phyloP scores from a whole-genome alignment of 2,329 filamentous ascomycete species.

The Aspergillus japonicus region DNA sequence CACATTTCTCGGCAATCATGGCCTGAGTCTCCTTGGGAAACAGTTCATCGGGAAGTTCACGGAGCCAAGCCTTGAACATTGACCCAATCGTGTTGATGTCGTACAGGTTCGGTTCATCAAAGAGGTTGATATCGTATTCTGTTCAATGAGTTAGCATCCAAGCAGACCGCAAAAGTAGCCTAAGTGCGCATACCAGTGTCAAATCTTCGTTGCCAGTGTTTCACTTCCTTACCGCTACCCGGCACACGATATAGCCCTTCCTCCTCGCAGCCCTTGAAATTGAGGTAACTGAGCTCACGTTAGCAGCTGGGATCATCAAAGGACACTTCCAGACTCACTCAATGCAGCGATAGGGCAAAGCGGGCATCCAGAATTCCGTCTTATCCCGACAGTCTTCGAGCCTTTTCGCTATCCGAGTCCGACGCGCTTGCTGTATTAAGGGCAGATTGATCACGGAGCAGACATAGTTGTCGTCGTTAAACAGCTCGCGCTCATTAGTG shows the following conservation, averaged over 20 bases:
- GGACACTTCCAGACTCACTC: slow-evolving; percentile 57
- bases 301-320: slow-evolving; percentile 7
- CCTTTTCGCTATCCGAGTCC: slow-evolving; percentile 85
- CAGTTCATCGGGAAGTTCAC: slow-evolving; percentile 89
- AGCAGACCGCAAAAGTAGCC: neutral
- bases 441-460: slow-evolving; percentile 83
- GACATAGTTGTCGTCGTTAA: slow-evolving; percentile 81
- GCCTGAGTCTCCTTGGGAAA: slow-evolving; percentile 84
- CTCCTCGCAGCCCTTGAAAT: slow-evolving; percentile 90
- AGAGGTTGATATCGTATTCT: slow-evolving; percentile 88
- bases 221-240: slow-evolving; percentile 84
- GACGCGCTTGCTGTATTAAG: slow-evolving; percentile 82
- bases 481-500: slow-evolving; percentile 63
- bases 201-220: slow-evolving; percentile 89
- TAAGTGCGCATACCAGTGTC: slow-evolving; percentile 65
- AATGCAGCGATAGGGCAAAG: slow-evolving; percentile 90
- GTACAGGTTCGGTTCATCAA: slow-evolving; percentile 82
- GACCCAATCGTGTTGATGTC: slow-evolving; percentile 97
- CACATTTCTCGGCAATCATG: slow-evolving; percentile 74
- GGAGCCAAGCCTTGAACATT: slow-evolving; percentile 93
- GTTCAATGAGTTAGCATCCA: slow-evolving; percentile 7
- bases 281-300: slow-evolving; percentile 65
- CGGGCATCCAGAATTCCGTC: slow-evolving; percentile 98
- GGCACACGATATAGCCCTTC: slow-evolving; percentile 92
- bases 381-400: slow-evolving; percentile 87